Evolutionary conservation across 495 filamentous ascomycete genomes (phyloP).

Genomic region (Chaetomium cochliodes): DNA sequence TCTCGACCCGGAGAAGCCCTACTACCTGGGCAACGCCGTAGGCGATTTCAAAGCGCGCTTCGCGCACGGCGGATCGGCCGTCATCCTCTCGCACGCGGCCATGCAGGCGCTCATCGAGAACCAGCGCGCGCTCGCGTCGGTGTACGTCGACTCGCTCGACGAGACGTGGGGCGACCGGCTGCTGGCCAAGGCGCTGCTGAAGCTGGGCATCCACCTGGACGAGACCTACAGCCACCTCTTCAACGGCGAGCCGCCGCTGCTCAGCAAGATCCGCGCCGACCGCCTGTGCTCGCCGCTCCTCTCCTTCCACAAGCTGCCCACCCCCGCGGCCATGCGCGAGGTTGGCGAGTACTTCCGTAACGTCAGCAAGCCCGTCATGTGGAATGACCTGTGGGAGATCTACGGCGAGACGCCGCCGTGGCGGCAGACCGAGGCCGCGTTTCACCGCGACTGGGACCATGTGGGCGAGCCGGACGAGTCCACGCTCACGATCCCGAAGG

Average conservation of each 20-base stretch:
- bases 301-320: constrained; percentile 42
- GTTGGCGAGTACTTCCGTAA: constrained; percentile 40
- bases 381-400: constrained; percentile 42
- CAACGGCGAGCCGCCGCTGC: constrained; percentile 45
- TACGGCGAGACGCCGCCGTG: constrained; percentile 37
- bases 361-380: constrained; percentile 37
- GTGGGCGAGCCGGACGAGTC: constrained; percentile 41
- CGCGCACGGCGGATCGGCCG: constrained; percentile 49
- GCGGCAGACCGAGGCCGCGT: constrained; percentile 31
- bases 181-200: constrained; percentile 43
- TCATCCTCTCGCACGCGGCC: constrained; percentile 46
- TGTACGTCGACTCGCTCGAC: constrained; percentile 40
- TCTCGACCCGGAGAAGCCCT: constrained; percentile 39
- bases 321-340: constrained; percentile 36
- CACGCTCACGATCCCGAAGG: constrained; percentile 32
- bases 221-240: constrained; percentile 48
- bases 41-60: constrained; percentile 49
- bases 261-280: constrained; percentile 43
- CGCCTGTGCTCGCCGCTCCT: constrained; percentile 44
- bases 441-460: constrained; percentile 39
- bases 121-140: constrained; percentile 33
- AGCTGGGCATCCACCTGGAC: constrained; percentile 43
- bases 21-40: constrained; percentile 52
- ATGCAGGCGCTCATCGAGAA: constrained; percentile 39
- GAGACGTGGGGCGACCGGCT: constrained; percentile 47